These are phyloP conservation scores for Oryza punctata DNA, from an alignment of 176 grass and related monocot genomes.

Conservation along the genomic window DNA sequence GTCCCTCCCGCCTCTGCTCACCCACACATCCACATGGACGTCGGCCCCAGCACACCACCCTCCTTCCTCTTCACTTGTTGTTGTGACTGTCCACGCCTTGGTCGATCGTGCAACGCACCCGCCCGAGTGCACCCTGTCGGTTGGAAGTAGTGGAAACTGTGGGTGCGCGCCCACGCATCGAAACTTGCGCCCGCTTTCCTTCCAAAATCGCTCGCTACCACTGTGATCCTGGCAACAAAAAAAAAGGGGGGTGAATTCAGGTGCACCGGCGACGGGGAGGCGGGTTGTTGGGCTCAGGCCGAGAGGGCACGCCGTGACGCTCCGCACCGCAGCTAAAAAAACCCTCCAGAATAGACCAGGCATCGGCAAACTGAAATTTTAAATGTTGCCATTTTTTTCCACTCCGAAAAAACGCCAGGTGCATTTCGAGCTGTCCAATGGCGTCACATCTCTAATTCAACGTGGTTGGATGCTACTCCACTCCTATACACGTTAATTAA, in stretches of 20 bases:
- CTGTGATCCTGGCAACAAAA: too few relatives aligned
- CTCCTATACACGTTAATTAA: too few relatives aligned
- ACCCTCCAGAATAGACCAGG: neutral
- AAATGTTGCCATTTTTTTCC: neutral
- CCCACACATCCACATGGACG: too few relatives aligned
- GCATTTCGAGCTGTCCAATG: neutral
- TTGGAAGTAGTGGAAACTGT: neutral
- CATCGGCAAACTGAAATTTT: neutral
- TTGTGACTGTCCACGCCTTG: too few relatives aligned
- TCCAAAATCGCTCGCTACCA: neutral
- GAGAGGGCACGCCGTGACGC: neutral
- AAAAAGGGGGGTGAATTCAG: too few relatives aligned
- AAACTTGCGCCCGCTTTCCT: neutral
- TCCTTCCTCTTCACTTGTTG: too few relatives aligned
- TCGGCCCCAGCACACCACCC: too few relatives aligned
- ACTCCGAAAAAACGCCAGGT: neutral
- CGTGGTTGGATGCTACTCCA: too few relatives aligned
- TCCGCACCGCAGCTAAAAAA: neutral
- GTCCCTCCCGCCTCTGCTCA: neutral
- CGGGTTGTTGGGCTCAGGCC: too few relatives aligned
- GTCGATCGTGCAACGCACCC: neutral
- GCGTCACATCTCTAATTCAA: neutral
- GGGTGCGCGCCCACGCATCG: neutral
- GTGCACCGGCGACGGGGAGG: too few relatives aligned
- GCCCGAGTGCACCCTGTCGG: slow-evolving; percentile 10